phyloP scores from a whole-genome alignment of 495 filamentous ascomycete genomes.

The Parmelia sp. region DNA sequence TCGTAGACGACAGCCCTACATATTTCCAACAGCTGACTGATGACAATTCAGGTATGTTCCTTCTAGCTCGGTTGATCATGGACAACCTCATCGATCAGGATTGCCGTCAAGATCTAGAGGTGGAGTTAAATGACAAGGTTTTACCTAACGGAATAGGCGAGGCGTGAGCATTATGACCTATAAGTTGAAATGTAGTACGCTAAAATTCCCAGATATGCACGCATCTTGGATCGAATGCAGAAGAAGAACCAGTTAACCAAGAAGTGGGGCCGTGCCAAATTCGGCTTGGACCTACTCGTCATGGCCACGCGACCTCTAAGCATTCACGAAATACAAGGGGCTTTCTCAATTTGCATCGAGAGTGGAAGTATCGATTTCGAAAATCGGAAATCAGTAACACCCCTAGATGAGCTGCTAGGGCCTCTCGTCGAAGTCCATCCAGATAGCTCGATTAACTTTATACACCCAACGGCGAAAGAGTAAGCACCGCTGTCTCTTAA shows the following conservation, averaged over 20 bases:
- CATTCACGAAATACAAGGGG: constrained; percentile 26
- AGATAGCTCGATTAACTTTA: constrained; percentile 22
- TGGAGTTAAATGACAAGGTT: constrained; percentile 11
- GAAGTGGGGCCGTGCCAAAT: constrained; percentile 17
- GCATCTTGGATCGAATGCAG: constrained; percentile 25
- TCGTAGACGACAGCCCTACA: background rate
- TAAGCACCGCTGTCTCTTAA: background rate
- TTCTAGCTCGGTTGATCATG: constrained; percentile 28
- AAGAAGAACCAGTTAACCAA: constrained; percentile 4
- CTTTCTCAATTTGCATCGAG: constrained; percentile 23
- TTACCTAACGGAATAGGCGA: constrained; percentile 16
- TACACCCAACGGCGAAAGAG: constrained; percentile 29
- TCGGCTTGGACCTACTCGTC: constrained; percentile 11
- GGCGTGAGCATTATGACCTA: constrained; percentile 10
- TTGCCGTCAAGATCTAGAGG: constrained; percentile 8
- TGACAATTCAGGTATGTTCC: constrained; percentile 27
- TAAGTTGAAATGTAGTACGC: background rate
- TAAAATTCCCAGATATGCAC: constrained; percentile 24
- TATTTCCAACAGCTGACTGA: background rate
- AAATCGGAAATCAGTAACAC: constrained; percentile 10
- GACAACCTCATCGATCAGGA: constrained; percentile 21
- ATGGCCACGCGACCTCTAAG: constrained; percentile 22
- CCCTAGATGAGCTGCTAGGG: constrained; percentile 24
- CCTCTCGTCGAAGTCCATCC: constrained; percentile 26
- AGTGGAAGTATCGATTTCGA: constrained; percentile 19